Evolutionary conservation across 2,329 filamentous ascomycete species (phyloP), one percentile per base, ranked within the genome.

Genomic region (Colletotrichum theobromicola): DNA sequence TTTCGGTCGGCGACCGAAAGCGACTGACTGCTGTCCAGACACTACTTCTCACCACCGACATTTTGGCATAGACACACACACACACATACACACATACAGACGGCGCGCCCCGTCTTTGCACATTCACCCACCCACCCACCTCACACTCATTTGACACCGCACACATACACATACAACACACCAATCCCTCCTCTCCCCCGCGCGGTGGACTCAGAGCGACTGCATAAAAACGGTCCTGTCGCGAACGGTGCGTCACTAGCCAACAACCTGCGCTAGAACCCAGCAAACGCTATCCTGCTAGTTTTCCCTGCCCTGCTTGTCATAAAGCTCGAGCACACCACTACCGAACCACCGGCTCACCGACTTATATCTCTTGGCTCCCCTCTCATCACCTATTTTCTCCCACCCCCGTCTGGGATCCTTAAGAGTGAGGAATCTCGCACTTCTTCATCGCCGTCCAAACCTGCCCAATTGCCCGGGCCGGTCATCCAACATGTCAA

Each of bases 281-380:
- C 60, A 67, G 42, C 62, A 72, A 72, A 75, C 68, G 62, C 72
- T 64, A 67, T 72, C 16, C 53, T 28, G 53, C 57, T 34, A 30
- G 67, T 35, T 21, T 55, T 35, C 32, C 42, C 62, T 66, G 53
- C 53, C 68, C 72, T 67, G 68, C 57, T 67, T 75, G 72, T 75
- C 72, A 72, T 75, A 75, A 75, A 67, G 72, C 62, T 75, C 72
- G 72, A 72, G 72, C 72, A 75, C 72, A 70, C 72, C 57, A 37
- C 55, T 60, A 37, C 61, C 55, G 70, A 32, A 13, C 30, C 50
- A 46, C 37, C 62, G 16, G 34, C 68, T 60, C 72, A 72, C 46
- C 72, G 68, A 75, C 72, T 67, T 75, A 75, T 75, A 75, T 75
- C 72, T 67, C 72, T 72, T 58, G 62, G 68, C 28, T 57, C 68